A percentile compares a stretch with the other conserved stretches of the same genome.
Evolutionary conservation across 1,284 basidiomycete genomes (phyloP).

Genomic region (Apiotrichum mycotoxinovorans): DNA sequence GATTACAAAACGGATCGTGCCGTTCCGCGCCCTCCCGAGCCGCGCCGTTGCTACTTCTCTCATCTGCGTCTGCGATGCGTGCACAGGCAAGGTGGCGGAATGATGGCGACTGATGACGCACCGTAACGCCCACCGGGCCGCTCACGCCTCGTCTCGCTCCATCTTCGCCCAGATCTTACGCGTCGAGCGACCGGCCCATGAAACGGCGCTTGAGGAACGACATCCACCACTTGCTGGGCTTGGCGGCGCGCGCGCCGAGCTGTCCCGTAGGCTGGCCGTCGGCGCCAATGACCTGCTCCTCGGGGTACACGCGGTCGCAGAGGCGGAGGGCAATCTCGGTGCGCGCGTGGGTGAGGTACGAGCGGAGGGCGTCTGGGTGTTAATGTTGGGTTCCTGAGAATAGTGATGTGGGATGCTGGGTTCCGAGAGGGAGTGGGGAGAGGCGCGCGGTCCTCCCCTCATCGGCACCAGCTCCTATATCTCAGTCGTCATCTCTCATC

Average conservation of each 20-base stretch:
- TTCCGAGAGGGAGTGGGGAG: too few relatives aligned
- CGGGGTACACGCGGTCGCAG: conserved; percentile 75
- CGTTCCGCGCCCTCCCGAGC: too few relatives aligned
- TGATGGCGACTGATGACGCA: too few relatives aligned
- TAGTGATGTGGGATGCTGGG: too few relatives aligned
- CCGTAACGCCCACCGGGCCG: too few relatives aligned
- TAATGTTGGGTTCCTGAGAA: too few relatives aligned
- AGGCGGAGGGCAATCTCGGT: conserved; percentile 85
- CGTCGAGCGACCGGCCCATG: conserved; percentile 17
- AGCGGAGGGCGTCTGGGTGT: conserved; percentile 58
- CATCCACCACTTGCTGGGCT: conserved; percentile 99
- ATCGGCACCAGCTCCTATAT: too few relatives aligned
- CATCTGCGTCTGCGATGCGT: too few relatives aligned
- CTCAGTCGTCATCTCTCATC: not conserved
- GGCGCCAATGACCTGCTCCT: conserved; percentile 42
- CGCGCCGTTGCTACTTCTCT: too few relatives aligned
- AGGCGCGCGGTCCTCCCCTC: too few relatives aligned
- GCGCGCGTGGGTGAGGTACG: conserved; percentile 87
- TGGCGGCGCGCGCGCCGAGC: conserved; percentile 48
- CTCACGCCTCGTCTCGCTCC: not conserved
- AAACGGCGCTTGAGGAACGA: conserved; percentile 84
- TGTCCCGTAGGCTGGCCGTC: conserved; percentile 58
- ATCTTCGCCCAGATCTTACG: not conserved
- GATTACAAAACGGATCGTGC: too few relatives aligned
- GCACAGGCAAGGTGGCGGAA: too few relatives aligned